phyloP scores from a whole-genome alignment of 2,329 filamentous ascomycete genomes.

The Talaromyces sp. region DNA sequence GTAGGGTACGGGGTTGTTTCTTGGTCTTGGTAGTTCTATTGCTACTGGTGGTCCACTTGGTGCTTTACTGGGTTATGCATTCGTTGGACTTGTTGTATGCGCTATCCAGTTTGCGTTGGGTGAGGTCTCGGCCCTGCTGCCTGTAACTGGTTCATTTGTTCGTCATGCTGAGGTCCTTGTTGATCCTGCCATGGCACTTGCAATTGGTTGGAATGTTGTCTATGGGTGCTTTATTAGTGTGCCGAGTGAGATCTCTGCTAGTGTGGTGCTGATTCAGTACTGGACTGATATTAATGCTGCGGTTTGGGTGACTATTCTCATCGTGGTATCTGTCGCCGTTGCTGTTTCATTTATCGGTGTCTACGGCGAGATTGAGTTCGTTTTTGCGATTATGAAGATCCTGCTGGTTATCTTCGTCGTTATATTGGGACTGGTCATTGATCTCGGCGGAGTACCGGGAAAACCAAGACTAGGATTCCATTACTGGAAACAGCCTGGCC shows the following conservation, averaged over 20 bases:
- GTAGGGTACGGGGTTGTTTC: constrained; percentile 54
- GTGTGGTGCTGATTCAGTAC: constrained; percentile 64
- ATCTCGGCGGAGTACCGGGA: constrained; percentile 64
- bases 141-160: constrained; percentile 55
- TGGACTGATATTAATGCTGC: constrained; percentile 52
- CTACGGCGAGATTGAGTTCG: constrained; percentile 56
- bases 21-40: constrained; percentile 56
- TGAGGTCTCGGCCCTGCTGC: constrained; percentile 55
- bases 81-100: constrained; percentile 54
- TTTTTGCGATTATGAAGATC: constrained; percentile 57
- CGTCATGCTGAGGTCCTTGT: constrained; percentile 55
- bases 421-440: constrained; percentile 58
- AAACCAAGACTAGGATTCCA: constrained; percentile 64
- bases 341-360: constrained; percentile 57
- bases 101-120: constrained; percentile 56
- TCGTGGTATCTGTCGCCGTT: constrained; percentile 60
- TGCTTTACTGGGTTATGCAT: constrained; percentile 54
- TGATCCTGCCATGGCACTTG: constrained; percentile 55
- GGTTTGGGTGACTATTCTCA: constrained; percentile 55
- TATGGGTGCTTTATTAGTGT: constrained; percentile 58
- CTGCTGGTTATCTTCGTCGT: constrained; percentile 51
- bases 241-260: constrained; percentile 64
- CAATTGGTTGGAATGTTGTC: constrained; percentile 53
- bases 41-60: constrained; percentile 54
- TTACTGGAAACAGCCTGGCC: constrained; percentile 70